Evolutionary conservation across 805 yeast species (phyloP).

Genomic region (Debaryomyces prosopidis): DNA sequence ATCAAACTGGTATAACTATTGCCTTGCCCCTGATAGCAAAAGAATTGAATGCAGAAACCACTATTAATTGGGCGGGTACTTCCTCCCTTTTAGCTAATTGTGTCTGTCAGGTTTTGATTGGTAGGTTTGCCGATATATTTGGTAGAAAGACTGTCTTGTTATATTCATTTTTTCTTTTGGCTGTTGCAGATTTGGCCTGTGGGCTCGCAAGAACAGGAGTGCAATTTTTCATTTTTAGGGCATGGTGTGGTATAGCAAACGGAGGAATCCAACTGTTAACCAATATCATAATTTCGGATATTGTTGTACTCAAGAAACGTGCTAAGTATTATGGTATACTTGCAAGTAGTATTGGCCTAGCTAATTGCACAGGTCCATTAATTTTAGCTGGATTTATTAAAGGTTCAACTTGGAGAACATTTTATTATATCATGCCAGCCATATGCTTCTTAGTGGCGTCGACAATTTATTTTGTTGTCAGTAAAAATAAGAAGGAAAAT

Average conservation of each 20-base stretch:
- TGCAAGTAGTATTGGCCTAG: constrained; percentile 49
- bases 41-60: constrained; percentile 42
- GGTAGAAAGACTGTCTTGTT: constrained; percentile 52
- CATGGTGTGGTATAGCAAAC: constrained; percentile 59
- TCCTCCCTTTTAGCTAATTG: constrained; percentile 67
- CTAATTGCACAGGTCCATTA: constrained; percentile 56
- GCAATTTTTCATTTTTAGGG: constrained; percentile 50
- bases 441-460: constrained; percentile 30
- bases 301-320: constrained; percentile 53
- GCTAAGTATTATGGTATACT: constrained; percentile 57
- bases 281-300: constrained; percentile 55
- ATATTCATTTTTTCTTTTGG: constrained; percentile 45
- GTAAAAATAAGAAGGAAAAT: constrained; percentile 24
- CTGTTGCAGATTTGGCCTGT: constrained; percentile 43
- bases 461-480: constrained; percentile 29
- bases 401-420: constrained; percentile 50
- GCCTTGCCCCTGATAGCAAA: constrained; percentile 46
- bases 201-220: constrained; percentile 44
- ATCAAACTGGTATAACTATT: constrained; percentile 45
- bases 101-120: constrained; percentile 74
- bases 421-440: constrained; percentile 50
- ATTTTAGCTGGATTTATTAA: constrained; percentile 50
- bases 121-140: constrained; percentile 65
- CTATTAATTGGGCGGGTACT: constrained; percentile 71
- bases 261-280: constrained; percentile 56